These are phyloP conservation scores for Dictyostelium capitatum DNA, from an alignment of 78 protist genomes.

Conservation along the genomic window DNA sequence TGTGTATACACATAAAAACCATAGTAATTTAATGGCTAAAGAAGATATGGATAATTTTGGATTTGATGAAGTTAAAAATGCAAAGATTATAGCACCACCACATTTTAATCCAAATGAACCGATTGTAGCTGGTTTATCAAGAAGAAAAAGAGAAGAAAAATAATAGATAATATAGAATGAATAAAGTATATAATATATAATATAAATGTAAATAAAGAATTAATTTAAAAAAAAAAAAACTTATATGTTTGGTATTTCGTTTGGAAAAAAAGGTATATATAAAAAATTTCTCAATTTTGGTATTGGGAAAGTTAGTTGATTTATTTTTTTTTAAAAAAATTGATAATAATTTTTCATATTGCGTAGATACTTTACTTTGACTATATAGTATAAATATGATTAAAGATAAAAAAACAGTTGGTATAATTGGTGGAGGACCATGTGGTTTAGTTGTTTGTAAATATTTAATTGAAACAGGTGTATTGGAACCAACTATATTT, in stretches of 20 bases:
- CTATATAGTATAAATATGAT: no score
- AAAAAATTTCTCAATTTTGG: no score
- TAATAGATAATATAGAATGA: neutral
- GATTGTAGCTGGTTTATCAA: conserved; percentile 69
- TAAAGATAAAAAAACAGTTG: no score
- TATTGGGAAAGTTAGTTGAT: no score
- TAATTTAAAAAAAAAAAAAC: no score
- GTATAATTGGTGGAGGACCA: conserved; percentile 36
- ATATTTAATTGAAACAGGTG: neutral
- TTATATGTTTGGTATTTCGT: no score
- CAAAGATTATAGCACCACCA: conserved; percentile 50
- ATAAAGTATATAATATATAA: no score
- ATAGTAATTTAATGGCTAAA: conserved; percentile 69
- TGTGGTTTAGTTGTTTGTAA: conserved; percentile 3
- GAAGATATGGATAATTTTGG: conserved; percentile 73
- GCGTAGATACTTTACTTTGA: no score
- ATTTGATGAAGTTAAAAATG: conserved; percentile 51
- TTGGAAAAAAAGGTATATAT: no score
- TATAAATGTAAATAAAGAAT: no score
- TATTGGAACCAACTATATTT: conserved; percentile 12
- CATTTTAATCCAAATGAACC: conserved; percentile 54
- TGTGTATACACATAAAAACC: neutral
- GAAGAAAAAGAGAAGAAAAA: conserved; percentile 30
- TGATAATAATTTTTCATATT: no score
- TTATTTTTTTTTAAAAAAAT: no score